phyloP scores from a whole-genome alignment of 306 rosid species.

The Acmispon strigosus region DNA sequence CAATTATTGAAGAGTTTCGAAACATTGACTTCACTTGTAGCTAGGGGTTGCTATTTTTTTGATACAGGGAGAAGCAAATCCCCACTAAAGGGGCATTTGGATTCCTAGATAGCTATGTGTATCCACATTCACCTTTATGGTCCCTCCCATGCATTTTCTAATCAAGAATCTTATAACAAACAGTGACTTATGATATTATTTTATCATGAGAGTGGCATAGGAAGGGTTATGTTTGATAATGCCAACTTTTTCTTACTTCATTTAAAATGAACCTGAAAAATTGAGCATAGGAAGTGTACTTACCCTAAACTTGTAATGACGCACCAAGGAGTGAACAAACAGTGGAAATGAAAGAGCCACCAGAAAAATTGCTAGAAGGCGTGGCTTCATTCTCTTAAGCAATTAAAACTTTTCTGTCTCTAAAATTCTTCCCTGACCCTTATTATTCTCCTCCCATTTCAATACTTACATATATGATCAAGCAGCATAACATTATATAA shows the following conservation, averaged over 20 bases:
- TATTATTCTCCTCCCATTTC: neutral
- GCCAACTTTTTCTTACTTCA: neutral
- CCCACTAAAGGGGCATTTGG: neutral
- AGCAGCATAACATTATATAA: constrained; percentile 22
- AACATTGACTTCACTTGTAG: no score
- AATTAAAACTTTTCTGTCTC: neutral
- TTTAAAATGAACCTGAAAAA: neutral
- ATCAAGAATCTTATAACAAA: neutral
- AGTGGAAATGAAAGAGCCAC: constrained; percentile 36
- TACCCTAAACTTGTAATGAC: constrained; percentile 55
- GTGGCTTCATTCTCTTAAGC: constrained; percentile 30
- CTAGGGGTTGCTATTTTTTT: no score
- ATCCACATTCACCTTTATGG: neutral
- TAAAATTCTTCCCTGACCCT: constrained; percentile 14
- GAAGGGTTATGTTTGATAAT: neutral
- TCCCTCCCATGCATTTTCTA: neutral
- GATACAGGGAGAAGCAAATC: no score
- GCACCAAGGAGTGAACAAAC: constrained; percentile 42
- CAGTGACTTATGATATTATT: neutral
- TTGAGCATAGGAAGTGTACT: constrained; percentile 25
- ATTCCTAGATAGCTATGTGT: neutral
- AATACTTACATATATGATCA: constrained; percentile 8
- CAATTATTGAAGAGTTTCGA: no score
- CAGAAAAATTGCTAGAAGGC: constrained; percentile 31
- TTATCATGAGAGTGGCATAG: neutral